Evolutionary conservation across 2,329 filamentous ascomycete genomes (phyloP).

Genomic region (Aureobasidium sp.): DNA sequence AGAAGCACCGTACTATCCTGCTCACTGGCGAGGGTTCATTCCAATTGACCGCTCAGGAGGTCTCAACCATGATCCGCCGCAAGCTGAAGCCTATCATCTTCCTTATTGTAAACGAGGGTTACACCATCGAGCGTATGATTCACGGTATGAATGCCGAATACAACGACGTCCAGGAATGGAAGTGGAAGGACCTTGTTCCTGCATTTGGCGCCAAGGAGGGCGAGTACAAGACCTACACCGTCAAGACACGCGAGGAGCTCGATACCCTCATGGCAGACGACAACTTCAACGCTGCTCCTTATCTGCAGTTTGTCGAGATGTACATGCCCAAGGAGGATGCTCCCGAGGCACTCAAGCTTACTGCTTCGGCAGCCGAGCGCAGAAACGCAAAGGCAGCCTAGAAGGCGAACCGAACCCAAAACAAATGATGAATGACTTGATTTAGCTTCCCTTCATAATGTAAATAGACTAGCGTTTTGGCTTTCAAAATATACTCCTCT

Average conservation of each 20-base stretch:
- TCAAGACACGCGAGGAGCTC: constrained; percentile 18
- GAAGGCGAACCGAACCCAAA: neutral
- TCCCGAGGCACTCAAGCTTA: constrained; percentile 9
- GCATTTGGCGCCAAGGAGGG: constrained; percentile 51
- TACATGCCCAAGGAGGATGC: constrained; percentile 75
- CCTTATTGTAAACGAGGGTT: constrained; percentile 39
- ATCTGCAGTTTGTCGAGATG: constrained; percentile 62
- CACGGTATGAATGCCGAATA: constrained; percentile 45
- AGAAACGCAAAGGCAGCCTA: constrained; percentile 8
- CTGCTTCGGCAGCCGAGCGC: constrained; percentile 8
- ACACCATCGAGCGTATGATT: constrained; percentile 39
- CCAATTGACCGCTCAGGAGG: constrained; percentile 59
- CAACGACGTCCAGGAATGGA: constrained; percentile 73
- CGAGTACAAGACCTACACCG: constrained; percentile 37
- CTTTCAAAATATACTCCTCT: neutral
- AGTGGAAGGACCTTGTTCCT: constrained; percentile 56
- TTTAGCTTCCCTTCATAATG: neutral
- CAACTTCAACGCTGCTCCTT: constrained; percentile 35
- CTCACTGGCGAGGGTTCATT: constrained; percentile 83
- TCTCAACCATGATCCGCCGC: constrained; percentile 51
- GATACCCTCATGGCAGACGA: constrained; percentile 15
- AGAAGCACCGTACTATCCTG: constrained; percentile 46
- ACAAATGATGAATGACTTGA: neutral
- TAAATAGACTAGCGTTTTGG: neutral
- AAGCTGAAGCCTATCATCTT: constrained; percentile 30